Percentiles rank a stretch among this genome's conserved stretches.
Evolutionary conservation across 495 filamentous ascomycete species (phyloP).

Genomic region (Bathelium albidoporum): DNA sequence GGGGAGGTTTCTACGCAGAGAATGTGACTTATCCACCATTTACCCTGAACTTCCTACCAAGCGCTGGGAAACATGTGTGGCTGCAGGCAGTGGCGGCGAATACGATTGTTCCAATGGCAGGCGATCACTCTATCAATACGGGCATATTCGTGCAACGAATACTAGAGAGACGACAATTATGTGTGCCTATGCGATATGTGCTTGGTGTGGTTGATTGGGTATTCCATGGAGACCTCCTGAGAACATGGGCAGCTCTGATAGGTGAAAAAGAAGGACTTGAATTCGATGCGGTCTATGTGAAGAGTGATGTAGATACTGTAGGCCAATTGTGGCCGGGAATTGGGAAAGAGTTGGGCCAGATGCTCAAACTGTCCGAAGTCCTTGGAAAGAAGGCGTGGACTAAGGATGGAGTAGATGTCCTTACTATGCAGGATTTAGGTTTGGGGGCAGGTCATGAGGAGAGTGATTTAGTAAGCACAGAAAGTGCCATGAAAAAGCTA

Average conservation of each 20-base stretch:
- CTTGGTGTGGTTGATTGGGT: neutral
- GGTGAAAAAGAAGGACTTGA: neutral
- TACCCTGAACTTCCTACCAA: neutral
- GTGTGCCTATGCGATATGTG: neutral
- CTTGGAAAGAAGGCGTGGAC: neutral
- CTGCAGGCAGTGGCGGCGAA: neutral
- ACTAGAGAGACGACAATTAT: neutral
- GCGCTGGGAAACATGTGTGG: neutral
- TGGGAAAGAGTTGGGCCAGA: neutral
- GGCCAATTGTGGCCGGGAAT: neutral
- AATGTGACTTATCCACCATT: slow-evolving; percentile 13
- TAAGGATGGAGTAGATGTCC: neutral
- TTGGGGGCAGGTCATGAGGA: neutral
- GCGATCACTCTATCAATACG: neutral
- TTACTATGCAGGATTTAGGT: neutral
- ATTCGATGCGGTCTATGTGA: neutral
- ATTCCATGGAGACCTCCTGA: neutral
- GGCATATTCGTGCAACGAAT: neutral
- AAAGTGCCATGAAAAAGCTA: neutral
- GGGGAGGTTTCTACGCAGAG: slow-evolving; percentile 29
- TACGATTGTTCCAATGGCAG: neutral
- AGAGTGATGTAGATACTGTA: neutral
- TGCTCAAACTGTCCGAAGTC: neutral
- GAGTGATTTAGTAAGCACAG: neutral
- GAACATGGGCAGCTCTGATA: neutral